Conservation (phyloP, 2,329 filamentous ascomycete genomes). For the Trematosphaeria pertusa region DNA sequence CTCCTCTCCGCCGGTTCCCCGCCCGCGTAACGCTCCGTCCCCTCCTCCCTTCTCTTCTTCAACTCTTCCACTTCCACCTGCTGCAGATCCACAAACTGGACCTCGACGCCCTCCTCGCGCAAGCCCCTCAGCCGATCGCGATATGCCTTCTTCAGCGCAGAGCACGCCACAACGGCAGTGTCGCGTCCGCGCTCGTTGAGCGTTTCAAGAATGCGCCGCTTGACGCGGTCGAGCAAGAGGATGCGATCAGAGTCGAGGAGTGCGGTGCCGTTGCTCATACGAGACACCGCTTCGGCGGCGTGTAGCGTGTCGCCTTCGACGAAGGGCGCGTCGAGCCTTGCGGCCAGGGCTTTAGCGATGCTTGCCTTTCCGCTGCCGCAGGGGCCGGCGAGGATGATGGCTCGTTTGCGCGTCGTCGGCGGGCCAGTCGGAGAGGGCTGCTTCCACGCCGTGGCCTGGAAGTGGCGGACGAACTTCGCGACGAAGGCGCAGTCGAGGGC, state of each 20-base stretch:
- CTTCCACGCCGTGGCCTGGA: slow-evolving; percentile 24
- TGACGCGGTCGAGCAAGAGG: slow-evolving; percentile 25
- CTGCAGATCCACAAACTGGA: slow-evolving; percentile 48
- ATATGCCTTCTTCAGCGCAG: slow-evolving; percentile 46
- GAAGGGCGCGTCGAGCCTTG: slow-evolving; percentile 39
- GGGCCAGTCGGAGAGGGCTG: not conserved
- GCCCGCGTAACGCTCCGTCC: slow-evolving; percentile 49
- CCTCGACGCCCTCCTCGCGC: slow-evolving; percentile 20
- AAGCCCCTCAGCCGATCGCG: slow-evolving; percentile 41
- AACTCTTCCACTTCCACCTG: slow-evolving; percentile 42
- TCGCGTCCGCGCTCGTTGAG: slow-evolving; percentile 15
- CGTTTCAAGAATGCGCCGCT: slow-evolving; percentile 25
- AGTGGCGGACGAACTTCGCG: slow-evolving; percentile 28
- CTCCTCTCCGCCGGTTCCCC: slow-evolving; percentile 45
- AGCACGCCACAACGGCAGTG: slow-evolving; percentile 49
- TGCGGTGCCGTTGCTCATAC: slow-evolving; percentile 39
- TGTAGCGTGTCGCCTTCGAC: slow-evolving; percentile 54
- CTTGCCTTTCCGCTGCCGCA: slow-evolving; percentile 54
- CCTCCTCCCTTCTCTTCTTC: slow-evolving; percentile 29
- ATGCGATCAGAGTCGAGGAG: slow-evolving; percentile 43
- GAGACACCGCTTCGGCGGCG: slow-evolving; percentile 38
- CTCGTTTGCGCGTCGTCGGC: slow-evolving; percentile 25
- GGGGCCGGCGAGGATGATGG: slow-evolving; percentile 49
- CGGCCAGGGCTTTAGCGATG: slow-evolving; percentile 40
- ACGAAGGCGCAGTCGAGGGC: slow-evolving; percentile 22